Percentiles rank a stretch among this genome's conserved stretches.
Conservation (phyloP, 495 filamentous ascomycete species). For the Annulohypoxylon moriforme region DNA sequence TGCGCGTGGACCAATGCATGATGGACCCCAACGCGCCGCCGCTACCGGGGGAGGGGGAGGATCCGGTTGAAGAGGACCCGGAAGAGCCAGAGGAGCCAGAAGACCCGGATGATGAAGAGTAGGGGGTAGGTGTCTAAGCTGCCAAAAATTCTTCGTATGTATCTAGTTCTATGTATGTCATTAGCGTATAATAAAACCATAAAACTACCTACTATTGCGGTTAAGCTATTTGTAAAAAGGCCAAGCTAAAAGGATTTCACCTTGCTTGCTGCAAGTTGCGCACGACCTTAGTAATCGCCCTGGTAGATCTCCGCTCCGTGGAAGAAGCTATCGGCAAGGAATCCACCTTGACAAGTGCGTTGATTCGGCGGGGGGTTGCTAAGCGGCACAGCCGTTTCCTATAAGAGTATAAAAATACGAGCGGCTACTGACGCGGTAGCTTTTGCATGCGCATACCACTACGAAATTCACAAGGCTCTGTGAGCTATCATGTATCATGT, state of each 20-base stretch:
- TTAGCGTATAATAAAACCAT: constrained; percentile 18
- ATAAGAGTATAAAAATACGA: background rate
- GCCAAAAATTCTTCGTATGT: constrained; percentile 1
- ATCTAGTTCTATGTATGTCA: constrained; percentile 19
- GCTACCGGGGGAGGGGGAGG: constrained; percentile 49
- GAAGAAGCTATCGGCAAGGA: background rate
- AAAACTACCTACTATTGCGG: constrained; percentile 44
- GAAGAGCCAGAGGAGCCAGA: background rate
- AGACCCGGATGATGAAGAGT: background rate
- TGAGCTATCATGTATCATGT: background rate
- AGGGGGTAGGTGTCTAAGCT: background rate
- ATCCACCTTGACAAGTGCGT: background rate
- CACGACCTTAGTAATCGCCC: constrained; percentile 36
- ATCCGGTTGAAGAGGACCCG: background rate
- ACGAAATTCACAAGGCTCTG: background rate
- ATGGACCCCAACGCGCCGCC: constrained; percentile 75
- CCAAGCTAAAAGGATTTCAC: background rate
- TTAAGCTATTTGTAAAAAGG: background rate
- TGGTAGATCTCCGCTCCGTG: constrained; percentile 10
- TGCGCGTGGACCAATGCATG: constrained; percentile 85
- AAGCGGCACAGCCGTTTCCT: background rate
- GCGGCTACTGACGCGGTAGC: background rate
- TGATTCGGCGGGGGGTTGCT: background rate
- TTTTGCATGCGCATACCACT: constrained; percentile 6
- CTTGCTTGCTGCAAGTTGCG: background rate